Percentiles rank a stretch among this genome's conserved stretches.
Conservation (phyloP, 352 stramenopile species). For the Phytophthora syringae region DNA sequence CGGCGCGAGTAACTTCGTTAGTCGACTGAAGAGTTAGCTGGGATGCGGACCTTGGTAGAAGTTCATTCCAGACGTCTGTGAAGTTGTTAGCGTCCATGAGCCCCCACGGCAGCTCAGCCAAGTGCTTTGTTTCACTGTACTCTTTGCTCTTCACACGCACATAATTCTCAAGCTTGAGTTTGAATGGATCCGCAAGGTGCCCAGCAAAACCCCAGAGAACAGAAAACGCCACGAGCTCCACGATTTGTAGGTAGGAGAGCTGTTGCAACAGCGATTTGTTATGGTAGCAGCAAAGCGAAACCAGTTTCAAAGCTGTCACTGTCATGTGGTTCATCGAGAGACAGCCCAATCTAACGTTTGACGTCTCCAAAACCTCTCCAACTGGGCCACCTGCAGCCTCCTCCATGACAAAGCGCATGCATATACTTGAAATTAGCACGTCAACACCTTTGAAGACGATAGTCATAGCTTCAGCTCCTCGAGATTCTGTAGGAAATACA, state of each 20-base stretch:
- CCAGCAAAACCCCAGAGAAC: conserved; percentile 58
- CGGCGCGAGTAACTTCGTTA: background rate
- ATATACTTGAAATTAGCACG: conserved; percentile 37
- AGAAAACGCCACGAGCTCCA: conserved; percentile 49
- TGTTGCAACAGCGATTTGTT: conserved; percentile 47
- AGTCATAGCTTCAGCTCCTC: conserved; percentile 22
- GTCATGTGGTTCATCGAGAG: conserved; percentile 58
- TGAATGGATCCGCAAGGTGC: conserved; percentile 44
- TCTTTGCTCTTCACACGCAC: conserved; percentile 50
- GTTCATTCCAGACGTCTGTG: conserved; percentile 46
- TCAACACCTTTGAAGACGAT: conserved; percentile 40
- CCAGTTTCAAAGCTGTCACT: conserved; percentile 37
- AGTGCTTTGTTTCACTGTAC: conserved; percentile 38
- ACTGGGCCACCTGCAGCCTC: conserved; percentile 12
- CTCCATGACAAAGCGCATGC: conserved; percentile 33
- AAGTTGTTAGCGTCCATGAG: conserved; percentile 51
- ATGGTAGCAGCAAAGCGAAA: conserved; percentile 45
- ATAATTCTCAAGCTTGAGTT: conserved; percentile 58
- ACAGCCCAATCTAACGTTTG: conserved; percentile 32
- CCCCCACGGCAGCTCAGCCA: conserved; percentile 34
- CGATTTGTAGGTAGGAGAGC: conserved; percentile 29
- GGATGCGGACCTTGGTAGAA: conserved; percentile 15
- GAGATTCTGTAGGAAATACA: conserved; percentile 16
- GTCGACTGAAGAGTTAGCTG: background rate
- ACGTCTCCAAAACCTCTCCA: background rate